Evolutionary conservation across 2,329 filamentous ascomycete species (phyloP), one percentile per base, ranked within the genome.

Genomic region (Pyrenochaeta sp.): DNA sequence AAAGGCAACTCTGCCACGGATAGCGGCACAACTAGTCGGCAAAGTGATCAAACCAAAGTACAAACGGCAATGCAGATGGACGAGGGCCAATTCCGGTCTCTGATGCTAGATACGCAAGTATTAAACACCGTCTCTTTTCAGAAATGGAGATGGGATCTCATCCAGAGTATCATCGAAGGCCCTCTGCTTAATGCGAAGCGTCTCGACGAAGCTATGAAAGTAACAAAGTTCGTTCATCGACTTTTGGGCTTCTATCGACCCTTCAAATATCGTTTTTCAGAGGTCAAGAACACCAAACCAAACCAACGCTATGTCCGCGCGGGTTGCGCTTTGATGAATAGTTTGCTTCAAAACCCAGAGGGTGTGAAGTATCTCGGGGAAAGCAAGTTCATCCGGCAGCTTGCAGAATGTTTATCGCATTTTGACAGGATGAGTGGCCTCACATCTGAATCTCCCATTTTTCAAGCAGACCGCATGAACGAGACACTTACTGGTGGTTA

Each of bases 121-220:
- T 77, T 97, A 31, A 89, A 87, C 51, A 94, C 89, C 48, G 90
- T 90, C 50, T 96, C 96, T 58, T 96, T 89, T 63, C 79, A 85
- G 26, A 99, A 99, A 69, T 99, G 94, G 94, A 93, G 96, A 66
- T 99, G 95, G 94, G 90, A 96, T 50, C 78, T 96, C 24, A 91
- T 99, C 28, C 81, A 92, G 45, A 88, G 87, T 59, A 85, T 97
- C 38, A 92, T 99, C 23, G 93, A 97, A 66, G 95, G 94, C 0
- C 94, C 95, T 1, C 74, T 99, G 15, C 87, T 91, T 17, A 96
- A 91, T 55, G 87, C 92, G 1, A 96, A 96, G 71, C 83, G 94
- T 8, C 79, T 99, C 4, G 93, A 96, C 58, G 94, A 99, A 71
- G 93, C 93, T 0, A 89, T 96, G 66, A 93, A 91, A 67, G 91